phyloP scores from a whole-genome alignment of 1,139 yeast species.

The Yamadazyma sp. region DNA sequence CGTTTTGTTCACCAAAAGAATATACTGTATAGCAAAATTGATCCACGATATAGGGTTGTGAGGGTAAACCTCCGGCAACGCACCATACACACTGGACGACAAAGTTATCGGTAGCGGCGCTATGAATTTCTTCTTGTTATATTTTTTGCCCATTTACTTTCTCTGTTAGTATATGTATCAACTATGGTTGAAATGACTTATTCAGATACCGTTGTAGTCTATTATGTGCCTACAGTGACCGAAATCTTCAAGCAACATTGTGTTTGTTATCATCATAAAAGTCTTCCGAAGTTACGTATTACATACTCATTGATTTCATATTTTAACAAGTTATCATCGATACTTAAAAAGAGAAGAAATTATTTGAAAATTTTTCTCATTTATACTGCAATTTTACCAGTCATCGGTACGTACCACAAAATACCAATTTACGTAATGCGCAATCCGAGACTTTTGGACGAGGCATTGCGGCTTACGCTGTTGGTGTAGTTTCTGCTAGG shows the following conservation, averaged over 20 bases:
- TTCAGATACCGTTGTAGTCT: conserved; percentile 99
- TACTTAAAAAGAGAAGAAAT: background rate
- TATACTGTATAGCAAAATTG: conserved; percentile 37
- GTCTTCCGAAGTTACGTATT: background rate
- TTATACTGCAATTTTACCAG: background rate
- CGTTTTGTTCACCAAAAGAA: conserved; percentile 22
- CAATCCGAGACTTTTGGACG: too few relatives aligned
- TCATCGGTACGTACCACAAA: background rate
- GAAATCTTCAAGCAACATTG: conserved; percentile 11
- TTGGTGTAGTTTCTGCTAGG: too few relatives aligned
- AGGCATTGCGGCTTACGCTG: too few relatives aligned
- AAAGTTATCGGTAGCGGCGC: conserved; percentile 52
- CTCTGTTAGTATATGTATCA: conserved; percentile 3
- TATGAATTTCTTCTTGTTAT: conserved; percentile 26
- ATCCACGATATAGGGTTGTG: conserved; percentile 66
- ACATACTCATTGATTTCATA: conserved; percentile 1
- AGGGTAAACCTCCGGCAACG: conserved; percentile 47
- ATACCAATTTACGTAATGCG: too few relatives aligned
- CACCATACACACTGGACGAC: conserved; percentile 32
- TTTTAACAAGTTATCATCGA: background rate
- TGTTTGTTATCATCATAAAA: conserved; percentile 7
- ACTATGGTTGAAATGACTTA: conserved; percentile 11
- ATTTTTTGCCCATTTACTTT: conserved; percentile 15
- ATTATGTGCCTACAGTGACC: conserved; percentile 67
- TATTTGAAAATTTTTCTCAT: background rate